phyloP scores from a whole-genome alignment of 106 monocot genomes.

The Chionographis japonica region DNA sequence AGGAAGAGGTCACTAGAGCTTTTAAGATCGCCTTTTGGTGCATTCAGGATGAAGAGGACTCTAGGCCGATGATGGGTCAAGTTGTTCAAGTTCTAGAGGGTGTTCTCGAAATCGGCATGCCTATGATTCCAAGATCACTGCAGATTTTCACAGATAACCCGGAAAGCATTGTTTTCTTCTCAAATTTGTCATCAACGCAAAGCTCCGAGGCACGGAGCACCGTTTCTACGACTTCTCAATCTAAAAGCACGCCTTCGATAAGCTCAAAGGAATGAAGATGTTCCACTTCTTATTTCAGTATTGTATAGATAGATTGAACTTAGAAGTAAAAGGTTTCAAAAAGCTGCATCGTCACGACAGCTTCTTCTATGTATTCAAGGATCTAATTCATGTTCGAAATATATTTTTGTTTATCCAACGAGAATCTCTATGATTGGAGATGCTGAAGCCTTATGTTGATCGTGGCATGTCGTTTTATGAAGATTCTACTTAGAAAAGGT shows the following conservation, averaged over 20 bases:
- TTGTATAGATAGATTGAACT: too few relatives aligned
- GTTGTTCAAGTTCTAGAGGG: conserved; percentile 22
- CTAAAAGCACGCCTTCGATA: conserved; percentile 1
- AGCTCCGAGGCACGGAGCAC: background rate
- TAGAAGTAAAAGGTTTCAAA: too few relatives aligned
- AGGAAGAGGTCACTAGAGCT: conserved; percentile 18
- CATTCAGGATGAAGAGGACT: conserved; percentile 14
- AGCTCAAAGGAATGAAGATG: background rate
- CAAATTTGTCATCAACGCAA: conserved; percentile 4
- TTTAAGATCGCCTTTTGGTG: conserved; percentile 21
- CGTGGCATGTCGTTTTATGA: too few relatives aligned
- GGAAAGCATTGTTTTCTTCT: conserved; percentile 10
- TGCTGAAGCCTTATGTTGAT: too few relatives aligned
- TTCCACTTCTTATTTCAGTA: too few relatives aligned
- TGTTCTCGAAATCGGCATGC: conserved; percentile 6
- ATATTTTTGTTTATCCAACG: too few relatives aligned
- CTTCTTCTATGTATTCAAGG: too few relatives aligned
- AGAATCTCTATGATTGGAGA: too few relatives aligned
- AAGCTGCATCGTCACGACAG: too few relatives aligned
- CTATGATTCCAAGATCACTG: conserved; percentile 14
- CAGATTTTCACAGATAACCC: conserved; percentile 2
- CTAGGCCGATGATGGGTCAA: conserved; percentile 16
- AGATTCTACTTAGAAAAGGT: too few relatives aligned
- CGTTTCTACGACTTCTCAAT: background rate
- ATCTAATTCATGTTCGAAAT: too few relatives aligned